These are phyloP conservation scores for Leishmania mexicana DNA, from an alignment of 208 protist genomes.

Conservation along the genomic window DNA sequence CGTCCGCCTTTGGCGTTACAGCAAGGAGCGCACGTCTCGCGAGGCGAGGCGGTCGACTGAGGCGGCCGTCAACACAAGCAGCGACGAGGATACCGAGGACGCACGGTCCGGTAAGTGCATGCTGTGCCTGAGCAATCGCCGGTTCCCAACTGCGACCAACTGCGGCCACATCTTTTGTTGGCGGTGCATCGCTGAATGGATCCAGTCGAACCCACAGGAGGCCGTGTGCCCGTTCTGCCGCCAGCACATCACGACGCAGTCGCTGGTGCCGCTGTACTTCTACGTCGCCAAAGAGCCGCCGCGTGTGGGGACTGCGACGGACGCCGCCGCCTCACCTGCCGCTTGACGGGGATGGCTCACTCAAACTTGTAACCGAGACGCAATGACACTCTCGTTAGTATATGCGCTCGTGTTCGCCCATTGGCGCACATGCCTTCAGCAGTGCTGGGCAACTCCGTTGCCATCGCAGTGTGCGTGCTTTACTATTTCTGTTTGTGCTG, in stretches of 20 bases:
- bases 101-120: slow-evolving; percentile 73
- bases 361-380: background rate
- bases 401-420: background rate
- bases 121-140: slow-evolving; percentile 81
- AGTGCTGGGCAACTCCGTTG: background rate
- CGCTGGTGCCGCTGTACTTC: slow-evolving; percentile 83
- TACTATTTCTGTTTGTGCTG: background rate
- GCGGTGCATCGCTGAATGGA: slow-evolving; percentile 87
- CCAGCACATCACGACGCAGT: slow-evolving; percentile 74
- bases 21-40: slow-evolving; percentile 22
- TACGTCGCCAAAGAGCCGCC: slow-evolving; percentile 71
- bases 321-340: background rate
- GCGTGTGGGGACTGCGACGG: slow-evolving; percentile 33
- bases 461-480: background rate
- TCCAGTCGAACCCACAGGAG: slow-evolving; percentile 75
- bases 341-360: background rate
- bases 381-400: background rate
- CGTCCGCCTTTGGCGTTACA: slow-evolving; percentile 76
- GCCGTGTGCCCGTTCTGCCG: slow-evolving; percentile 88
- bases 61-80: slow-evolving; percentile 23
- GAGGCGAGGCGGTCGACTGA: slow-evolving; percentile 16
- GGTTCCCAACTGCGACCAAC: slow-evolving; percentile 73
- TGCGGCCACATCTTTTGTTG: slow-evolving; percentile 92
- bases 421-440: background rate
- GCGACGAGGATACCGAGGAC: slow-evolving; percentile 57